Conservation (phyloP, 2,329 filamentous ascomycete species). For the Stachybotrys chartarum region DNA sequence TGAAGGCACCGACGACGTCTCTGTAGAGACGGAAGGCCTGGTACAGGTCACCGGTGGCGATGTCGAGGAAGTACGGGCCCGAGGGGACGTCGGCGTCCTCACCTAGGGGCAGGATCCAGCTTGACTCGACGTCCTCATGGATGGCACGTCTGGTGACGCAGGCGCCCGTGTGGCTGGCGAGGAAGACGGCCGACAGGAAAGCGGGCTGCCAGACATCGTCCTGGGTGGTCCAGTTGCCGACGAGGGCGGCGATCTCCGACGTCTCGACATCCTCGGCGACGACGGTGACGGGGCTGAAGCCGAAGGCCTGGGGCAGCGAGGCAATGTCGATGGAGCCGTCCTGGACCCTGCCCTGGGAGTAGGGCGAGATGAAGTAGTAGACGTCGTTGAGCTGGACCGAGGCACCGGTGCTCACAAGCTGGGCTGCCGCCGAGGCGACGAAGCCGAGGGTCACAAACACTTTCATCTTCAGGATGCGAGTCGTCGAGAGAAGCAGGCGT, state of each 20-base stretch:
- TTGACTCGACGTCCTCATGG: slow-evolving; percentile 4
- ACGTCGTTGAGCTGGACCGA: slow-evolving; percentile 21
- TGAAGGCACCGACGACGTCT: slow-evolving; percentile 17
- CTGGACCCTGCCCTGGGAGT: slow-evolving; percentile 17
- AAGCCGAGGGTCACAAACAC: slow-evolving; percentile 3
- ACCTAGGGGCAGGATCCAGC: slow-evolving; percentile 10
- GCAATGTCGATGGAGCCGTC: slow-evolving; percentile 4
- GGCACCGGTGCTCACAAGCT: slow-evolving; percentile 20
- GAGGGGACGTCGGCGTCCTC: slow-evolving; percentile 15
- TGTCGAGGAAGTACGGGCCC: slow-evolving; percentile 29
- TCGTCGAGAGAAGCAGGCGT: no score
- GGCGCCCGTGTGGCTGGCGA: slow-evolving; percentile 8
- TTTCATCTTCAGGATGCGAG: not conserved
- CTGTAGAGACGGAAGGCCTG: slow-evolving; percentile 27
- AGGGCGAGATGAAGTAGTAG: slow-evolving; percentile 27
- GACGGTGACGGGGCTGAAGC: slow-evolving; percentile 26
- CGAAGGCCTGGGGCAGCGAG: slow-evolving; percentile 16
- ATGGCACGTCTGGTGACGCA: slow-evolving; percentile 12
- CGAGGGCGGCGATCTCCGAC: slow-evolving; percentile 13
- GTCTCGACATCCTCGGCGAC: slow-evolving; percentile 14
- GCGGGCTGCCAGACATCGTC: slow-evolving; percentile 20
- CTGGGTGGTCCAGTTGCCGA: slow-evolving; percentile 20
- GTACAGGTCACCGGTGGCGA: slow-evolving; percentile 20
- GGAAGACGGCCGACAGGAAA: slow-evolving; percentile 14
- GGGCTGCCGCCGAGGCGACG: slow-evolving; percentile 5